These are phyloP conservation scores for Dendrobium chrysotoxum DNA, from an alignment of 106 monocot genomes.

Conservation along the genomic window DNA sequence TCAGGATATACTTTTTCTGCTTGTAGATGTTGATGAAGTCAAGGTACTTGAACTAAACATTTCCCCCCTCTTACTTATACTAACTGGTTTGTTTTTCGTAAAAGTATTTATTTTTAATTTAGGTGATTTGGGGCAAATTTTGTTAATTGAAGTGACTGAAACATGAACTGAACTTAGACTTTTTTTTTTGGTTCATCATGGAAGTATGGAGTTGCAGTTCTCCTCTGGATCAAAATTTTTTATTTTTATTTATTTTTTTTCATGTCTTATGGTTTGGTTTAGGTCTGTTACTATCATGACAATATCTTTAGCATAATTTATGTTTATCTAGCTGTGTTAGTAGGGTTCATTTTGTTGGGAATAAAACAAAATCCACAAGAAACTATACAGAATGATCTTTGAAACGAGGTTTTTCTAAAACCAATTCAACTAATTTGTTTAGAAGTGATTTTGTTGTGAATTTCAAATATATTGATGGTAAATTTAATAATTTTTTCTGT, in stretches of 20 bases:
- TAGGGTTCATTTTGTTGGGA: background rate
- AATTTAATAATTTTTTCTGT: too few relatives aligned
- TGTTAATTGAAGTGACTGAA: background rate
- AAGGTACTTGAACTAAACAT: conserved; percentile 34
- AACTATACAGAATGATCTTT: background rate
- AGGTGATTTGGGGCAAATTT: background rate
- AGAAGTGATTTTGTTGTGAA: background rate
- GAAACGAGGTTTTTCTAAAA: background rate
- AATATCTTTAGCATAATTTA: background rate
- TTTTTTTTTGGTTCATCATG: background rate
- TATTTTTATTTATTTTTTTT: too few relatives aligned
- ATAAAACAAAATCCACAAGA: background rate
- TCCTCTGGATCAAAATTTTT: too few relatives aligned
- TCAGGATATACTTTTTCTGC: conserved; percentile 47
- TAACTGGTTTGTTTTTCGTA: background rate
- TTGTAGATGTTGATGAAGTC: conserved; percentile 79
- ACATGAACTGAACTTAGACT: background rate
- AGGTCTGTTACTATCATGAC: too few relatives aligned
- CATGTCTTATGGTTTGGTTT: background rate
- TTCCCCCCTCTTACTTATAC: background rate
- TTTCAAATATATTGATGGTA: background rate
- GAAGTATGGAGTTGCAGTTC: background rate
- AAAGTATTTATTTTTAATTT: background rate
- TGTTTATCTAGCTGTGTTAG: background rate
- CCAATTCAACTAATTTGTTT: background rate